phyloP scores from a whole-genome alignment of 495 filamentous ascomycete genomes.

The Xylaria acuta region DNA sequence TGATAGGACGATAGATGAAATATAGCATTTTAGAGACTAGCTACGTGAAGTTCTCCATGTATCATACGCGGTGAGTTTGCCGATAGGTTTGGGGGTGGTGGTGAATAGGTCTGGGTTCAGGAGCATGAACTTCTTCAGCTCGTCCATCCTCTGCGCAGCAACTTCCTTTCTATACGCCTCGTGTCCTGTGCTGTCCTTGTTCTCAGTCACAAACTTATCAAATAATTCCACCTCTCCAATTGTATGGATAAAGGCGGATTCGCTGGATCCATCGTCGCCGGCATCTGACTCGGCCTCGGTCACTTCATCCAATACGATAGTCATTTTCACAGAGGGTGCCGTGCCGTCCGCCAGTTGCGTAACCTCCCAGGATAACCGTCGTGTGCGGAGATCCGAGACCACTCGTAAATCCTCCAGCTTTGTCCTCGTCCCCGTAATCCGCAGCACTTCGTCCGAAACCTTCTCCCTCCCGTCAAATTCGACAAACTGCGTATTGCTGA shows the following conservation, averaged over 20 bases:
- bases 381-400: slow-evolving; percentile 27
- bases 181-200: slow-evolving; percentile 23
- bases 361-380: slow-evolving; percentile 25
- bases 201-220: slow-evolving; percentile 28
- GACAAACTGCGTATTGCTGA: slow-evolving; percentile 29
- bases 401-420: slow-evolving; percentile 30
- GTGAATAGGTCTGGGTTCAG: slow-evolving; percentile 24
- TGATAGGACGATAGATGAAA: neutral
- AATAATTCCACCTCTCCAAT: slow-evolving; percentile 31
- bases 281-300: slow-evolving; percentile 22
- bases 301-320: slow-evolving; percentile 30
- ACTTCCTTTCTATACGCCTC: slow-evolving; percentile 24
- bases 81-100: slow-evolving; percentile 24
- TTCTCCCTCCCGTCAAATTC: slow-evolving; percentile 27
- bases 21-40: neutral
- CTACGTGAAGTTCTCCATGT: slow-evolving; percentile 18
- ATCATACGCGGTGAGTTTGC: slow-evolving; percentile 30
- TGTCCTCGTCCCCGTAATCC: slow-evolving; percentile 14
- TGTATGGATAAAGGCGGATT: slow-evolving; percentile 23
- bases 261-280: neutral
- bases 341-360: slow-evolving; percentile 8
- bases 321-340: slow-evolving; percentile 25
- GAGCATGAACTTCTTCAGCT: slow-evolving; percentile 28
- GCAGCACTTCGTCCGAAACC: slow-evolving; percentile 27
- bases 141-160: slow-evolving; percentile 24